phyloP scores from a whole-genome alignment of 2,329 filamentous ascomycete genomes.

The Fusarium clavum region DNA sequence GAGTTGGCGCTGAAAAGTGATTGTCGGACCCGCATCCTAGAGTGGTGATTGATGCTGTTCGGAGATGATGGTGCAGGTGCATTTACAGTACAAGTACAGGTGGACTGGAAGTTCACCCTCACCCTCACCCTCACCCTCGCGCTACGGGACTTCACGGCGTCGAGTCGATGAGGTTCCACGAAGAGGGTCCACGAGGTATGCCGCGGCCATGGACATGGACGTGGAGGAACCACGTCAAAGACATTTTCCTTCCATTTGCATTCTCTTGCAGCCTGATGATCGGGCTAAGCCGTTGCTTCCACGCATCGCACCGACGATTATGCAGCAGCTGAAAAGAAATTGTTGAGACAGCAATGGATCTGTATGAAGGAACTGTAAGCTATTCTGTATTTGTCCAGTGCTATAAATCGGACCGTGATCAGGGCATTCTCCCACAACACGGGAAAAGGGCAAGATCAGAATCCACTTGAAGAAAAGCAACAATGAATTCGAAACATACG shows the following conservation, averaged over 20 bases:
- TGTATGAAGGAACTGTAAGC: slow-evolving; percentile 11
- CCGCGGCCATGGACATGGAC: slow-evolving; percentile 33
- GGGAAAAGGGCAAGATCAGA: not conserved
- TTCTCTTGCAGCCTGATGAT: slow-evolving; percentile 24
- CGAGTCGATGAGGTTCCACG: slow-evolving; percentile 32
- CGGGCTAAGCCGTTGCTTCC: slow-evolving; percentile 1
- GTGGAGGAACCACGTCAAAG: slow-evolving; percentile 24
- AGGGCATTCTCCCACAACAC: slow-evolving; percentile 1
- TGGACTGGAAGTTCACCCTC: slow-evolving; percentile 25
- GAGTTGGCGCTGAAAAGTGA: slow-evolving; percentile 6
- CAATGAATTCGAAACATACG: not conserved
- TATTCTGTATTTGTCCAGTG: not conserved
- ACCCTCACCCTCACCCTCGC: slow-evolving; percentile 1
- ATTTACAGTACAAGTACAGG: not conserved
- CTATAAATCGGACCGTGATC: not conserved
- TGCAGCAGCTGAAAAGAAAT: slow-evolving; percentile 1
- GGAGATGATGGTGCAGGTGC: slow-evolving; percentile 37
- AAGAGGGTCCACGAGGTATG: slow-evolving; percentile 32
- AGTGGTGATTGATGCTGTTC: slow-evolving; percentile 38
- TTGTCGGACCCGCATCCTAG: slow-evolving; percentile 29
- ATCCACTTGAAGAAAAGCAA: not conserved
- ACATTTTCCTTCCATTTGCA: slow-evolving; percentile 26
- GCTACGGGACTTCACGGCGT: slow-evolving; percentile 32
- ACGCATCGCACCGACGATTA: slow-evolving; percentile 8
- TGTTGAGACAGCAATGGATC: not conserved